Evolutionary conservation across 2,329 filamentous ascomycete genomes (phyloP).

Genomic region (Dactylellina leptospora): DNA sequence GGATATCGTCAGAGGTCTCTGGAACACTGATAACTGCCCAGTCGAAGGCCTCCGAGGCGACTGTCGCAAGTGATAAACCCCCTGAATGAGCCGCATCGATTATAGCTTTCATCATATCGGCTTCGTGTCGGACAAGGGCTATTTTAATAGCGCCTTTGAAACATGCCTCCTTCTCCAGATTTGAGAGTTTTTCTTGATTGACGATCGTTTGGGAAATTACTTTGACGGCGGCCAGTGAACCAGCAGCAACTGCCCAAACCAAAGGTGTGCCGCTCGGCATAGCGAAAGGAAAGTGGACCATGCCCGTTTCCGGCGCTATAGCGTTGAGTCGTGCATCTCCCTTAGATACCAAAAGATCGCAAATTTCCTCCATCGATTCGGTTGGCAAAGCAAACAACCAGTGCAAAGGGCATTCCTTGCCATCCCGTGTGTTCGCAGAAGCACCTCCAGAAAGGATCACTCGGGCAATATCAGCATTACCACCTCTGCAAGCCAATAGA

Average conservation of each 20-base stretch:
- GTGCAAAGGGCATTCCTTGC: conserved; percentile 26
- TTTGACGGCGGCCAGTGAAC: conserved; percentile 16
- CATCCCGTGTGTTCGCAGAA: conserved; percentile 29
- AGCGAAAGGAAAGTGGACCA: conserved; percentile 39
- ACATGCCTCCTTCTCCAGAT: conserved; percentile 18
- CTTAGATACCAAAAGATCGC: conserved; percentile 16
- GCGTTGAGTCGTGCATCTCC: conserved; percentile 16
- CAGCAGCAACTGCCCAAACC: conserved; percentile 25
- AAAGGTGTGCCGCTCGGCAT: conserved; percentile 34
- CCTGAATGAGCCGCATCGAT: conserved; percentile 28
- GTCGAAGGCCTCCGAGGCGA: conserved; percentile 43
- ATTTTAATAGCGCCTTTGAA: conserved; percentile 37
- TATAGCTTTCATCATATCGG: conserved; percentile 41
- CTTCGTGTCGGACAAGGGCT: conserved; percentile 41
- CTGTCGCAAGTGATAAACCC: conserved; percentile 18
- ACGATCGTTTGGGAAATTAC: conserved; percentile 22
- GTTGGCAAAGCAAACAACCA: conserved; percentile 36
- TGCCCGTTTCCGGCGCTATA: conserved; percentile 26
- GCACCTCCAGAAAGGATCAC: conserved; percentile 20
- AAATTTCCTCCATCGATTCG: conserved; percentile 19
- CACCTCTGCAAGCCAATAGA: conserved; percentile 29
- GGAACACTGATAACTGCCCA: conserved; percentile 38
- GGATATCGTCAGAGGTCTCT: conserved; percentile 40
- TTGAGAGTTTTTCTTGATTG: background rate
- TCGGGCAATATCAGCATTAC: conserved; percentile 25